A percentile compares a stretch with the other conserved stretches of the same genome.
phyloP scores from a whole-genome alignment of 2,329 filamentous ascomycete genomes.

The Diaporthe velutina region DNA sequence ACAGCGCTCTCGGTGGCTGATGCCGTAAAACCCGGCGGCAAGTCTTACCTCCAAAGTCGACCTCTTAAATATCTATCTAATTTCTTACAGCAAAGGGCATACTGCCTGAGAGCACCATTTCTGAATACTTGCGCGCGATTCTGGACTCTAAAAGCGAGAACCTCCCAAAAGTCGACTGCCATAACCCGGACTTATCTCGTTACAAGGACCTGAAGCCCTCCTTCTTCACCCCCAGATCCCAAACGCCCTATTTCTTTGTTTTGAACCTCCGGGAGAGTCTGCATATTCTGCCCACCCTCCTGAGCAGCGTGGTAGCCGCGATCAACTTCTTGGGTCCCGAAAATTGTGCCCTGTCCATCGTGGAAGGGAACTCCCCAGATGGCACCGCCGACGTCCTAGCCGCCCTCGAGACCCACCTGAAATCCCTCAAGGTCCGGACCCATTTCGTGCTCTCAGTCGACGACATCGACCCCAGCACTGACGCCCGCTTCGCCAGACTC shows the following conservation, averaged over 20 bases:
- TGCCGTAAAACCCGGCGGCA: background rate
- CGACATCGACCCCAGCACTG: slow-evolving; percentile 47
- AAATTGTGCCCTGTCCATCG: slow-evolving; percentile 65
- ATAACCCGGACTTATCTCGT: background rate
- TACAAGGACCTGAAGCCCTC: background rate
- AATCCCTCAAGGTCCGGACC: slow-evolving; percentile 47
- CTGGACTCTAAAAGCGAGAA: background rate
- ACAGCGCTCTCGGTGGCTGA: background rate
- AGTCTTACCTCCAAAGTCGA: background rate
- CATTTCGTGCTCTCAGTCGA: slow-evolving; percentile 57
- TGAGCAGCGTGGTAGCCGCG: slow-evolving; percentile 62
- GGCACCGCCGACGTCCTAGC: slow-evolving; percentile 58
- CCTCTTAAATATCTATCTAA: background rate
- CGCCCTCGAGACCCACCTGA: slow-evolving; percentile 47
- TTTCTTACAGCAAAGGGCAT: background rate
- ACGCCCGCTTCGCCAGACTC: slow-evolving; percentile 27
- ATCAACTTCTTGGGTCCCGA: slow-evolving; percentile 63
- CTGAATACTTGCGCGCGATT: background rate
- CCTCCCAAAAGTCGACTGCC: background rate
- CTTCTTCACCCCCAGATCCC: background rate
- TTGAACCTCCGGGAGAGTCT: slow-evolving; percentile 52
- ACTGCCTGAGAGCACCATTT: background rate
- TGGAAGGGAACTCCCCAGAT: slow-evolving; percentile 68
- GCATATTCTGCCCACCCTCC: slow-evolving; percentile 50
- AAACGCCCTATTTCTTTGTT: slow-evolving; percentile 52